phyloP scores from a whole-genome alignment of 805 yeast species.

The Metschnikowia kunwiensis region DNA sequence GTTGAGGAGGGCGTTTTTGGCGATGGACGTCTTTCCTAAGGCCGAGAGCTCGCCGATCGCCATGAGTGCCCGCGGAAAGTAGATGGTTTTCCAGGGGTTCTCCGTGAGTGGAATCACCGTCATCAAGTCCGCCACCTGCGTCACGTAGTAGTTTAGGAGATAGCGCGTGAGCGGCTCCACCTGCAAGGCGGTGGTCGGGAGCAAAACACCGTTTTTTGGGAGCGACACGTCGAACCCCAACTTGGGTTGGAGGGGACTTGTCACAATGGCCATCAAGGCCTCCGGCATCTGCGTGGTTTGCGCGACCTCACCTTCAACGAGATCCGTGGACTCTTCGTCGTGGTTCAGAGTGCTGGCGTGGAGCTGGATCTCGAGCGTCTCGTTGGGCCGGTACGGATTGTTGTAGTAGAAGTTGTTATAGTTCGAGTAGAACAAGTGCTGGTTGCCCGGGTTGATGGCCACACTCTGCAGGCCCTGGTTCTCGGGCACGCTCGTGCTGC shows the following conservation, averaged over 20 bases:
- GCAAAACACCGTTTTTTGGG: slow-evolving; percentile 23
- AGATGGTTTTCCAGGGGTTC: slow-evolving; percentile 87
- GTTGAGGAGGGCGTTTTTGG: slow-evolving; percentile 73
- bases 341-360: slow-evolving; percentile 36
- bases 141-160: slow-evolving; percentile 65
- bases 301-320: slow-evolving; percentile 32
- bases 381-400: slow-evolving; percentile 38
- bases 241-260: slow-evolving; percentile 37
- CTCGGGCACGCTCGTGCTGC: slow-evolving; percentile 7
- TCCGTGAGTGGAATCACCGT: slow-evolving; percentile 67
- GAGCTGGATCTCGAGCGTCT: slow-evolving; percentile 39
- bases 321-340: slow-evolving; percentile 32
- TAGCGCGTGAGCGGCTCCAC: slow-evolving; percentile 71
- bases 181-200: slow-evolving; percentile 61
- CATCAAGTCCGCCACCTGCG: slow-evolving; percentile 77
- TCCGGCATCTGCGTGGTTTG: slow-evolving; percentile 48
- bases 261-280: slow-evolving; percentile 50
- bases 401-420: slow-evolving; percentile 38
- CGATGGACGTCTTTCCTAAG: slow-evolving; percentile 68
- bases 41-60: slow-evolving; percentile 81
- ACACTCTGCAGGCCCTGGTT: slow-evolving; percentile 12
- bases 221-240: slow-evolving; percentile 41
- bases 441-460: slow-evolving; percentile 34
- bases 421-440: slow-evolving; percentile 37
- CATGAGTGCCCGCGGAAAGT: slow-evolving; percentile 75